phyloP scores from a whole-genome alignment of 2,329 filamentous ascomycete species.

The Penicillium sp. region DNA sequence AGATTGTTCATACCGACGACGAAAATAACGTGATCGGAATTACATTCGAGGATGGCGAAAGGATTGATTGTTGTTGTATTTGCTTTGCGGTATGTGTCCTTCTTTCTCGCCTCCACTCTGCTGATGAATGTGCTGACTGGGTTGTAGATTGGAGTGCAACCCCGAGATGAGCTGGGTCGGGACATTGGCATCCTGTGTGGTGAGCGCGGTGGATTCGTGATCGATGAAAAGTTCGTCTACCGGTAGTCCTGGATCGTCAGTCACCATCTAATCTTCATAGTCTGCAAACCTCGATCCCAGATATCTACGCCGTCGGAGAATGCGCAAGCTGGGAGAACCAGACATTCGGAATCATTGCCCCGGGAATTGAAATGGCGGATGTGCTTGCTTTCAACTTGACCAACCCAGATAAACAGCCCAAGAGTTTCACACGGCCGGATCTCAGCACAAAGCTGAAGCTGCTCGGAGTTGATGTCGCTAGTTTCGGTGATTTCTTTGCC shows the following conservation, averaged over 20 bases:
- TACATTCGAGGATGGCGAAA: conserved; percentile 69
- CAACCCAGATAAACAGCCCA: conserved; percentile 60
- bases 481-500: conserved; percentile 88
- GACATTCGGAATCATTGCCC: conserved; percentile 80
- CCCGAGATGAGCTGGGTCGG: conserved; percentile 67
- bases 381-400: conserved; percentile 85
- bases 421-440: conserved; percentile 70
- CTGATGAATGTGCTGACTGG: background rate
- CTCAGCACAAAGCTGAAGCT: conserved; percentile 87
- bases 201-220: conserved; percentile 62
- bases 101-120: background rate
- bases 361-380: conserved; percentile 86
- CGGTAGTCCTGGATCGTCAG: background rate
- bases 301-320: conserved; percentile 81
- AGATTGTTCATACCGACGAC: conserved; percentile 59
- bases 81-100: conserved; percentile 60
- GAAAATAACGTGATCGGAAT: conserved; percentile 63
- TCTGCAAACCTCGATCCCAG: conserved; percentile 60
- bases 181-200: conserved; percentile 63
- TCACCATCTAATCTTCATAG: conserved; percentile 12
- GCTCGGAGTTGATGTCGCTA: conserved; percentile 80
- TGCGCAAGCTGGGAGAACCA: conserved; percentile 83
- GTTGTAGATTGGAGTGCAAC: conserved; percentile 62
- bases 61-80: conserved; percentile 67
- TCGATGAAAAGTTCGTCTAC: conserved; percentile 34